phyloP scores from a whole-genome alignment of 2,329 filamentous ascomycete genomes.

The Corynespora cassiicola region DNA sequence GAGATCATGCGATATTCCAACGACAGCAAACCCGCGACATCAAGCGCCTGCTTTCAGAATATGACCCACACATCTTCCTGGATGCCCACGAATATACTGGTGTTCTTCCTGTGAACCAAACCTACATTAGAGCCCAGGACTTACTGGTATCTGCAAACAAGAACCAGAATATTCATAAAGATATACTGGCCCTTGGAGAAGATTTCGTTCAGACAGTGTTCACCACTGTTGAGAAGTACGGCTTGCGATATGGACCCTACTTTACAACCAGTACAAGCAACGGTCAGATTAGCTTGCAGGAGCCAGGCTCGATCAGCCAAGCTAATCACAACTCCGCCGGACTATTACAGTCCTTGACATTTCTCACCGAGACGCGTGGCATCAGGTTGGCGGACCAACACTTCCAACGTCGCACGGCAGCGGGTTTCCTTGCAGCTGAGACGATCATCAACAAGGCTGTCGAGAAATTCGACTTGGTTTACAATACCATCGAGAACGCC shows the following conservation, averaged over 20 bases:
- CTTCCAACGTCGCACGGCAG: conserved; percentile 29
- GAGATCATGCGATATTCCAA: conserved; percentile 33
- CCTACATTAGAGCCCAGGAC: conserved; percentile 31
- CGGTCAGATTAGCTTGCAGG: conserved; percentile 26
- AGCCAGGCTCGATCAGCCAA: conserved; percentile 30
- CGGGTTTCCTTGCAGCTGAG: conserved; percentile 28
- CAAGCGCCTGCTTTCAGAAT: conserved; percentile 22
- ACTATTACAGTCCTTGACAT: conserved; percentile 29
- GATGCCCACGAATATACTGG: conserved; percentile 37
- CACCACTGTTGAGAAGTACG: conserved; percentile 16
- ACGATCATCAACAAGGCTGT: conserved; percentile 30
- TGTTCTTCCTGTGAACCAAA: conserved; percentile 10
- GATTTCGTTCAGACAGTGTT: conserved; percentile 29
- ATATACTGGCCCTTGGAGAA: conserved; percentile 34
- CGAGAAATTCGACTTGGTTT: conserved; percentile 23
- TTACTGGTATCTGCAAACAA: conserved; percentile 34
- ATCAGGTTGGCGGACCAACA: conserved; percentile 34
- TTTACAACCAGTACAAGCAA: conserved; percentile 24
- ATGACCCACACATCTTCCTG: conserved; percentile 32
- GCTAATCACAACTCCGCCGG: conserved; percentile 36
- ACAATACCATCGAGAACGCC: conserved; percentile 23
- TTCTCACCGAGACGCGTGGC: conserved; percentile 33
- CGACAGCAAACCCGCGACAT: conserved; percentile 33
- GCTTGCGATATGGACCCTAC: conserved; percentile 31
- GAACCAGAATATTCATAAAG: conserved; percentile 34